Conservation (phyloP, 345 rosid genomes). For the Ceriops zippeliana region DNA sequence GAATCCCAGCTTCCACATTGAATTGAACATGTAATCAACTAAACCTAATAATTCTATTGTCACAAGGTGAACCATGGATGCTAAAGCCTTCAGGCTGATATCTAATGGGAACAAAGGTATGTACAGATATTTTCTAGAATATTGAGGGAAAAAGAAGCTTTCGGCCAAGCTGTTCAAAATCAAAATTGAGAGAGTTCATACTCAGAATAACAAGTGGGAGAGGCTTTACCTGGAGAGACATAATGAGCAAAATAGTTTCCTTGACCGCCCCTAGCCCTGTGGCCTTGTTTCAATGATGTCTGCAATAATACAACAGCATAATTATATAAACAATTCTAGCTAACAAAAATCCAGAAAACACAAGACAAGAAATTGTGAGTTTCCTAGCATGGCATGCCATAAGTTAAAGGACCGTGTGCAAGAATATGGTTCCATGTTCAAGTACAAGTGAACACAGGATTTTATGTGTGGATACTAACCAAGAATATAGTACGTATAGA, state of each 20-base stretch:
- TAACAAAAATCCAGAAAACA: not conserved
- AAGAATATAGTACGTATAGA: not conserved
- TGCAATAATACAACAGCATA: conserved; percentile 26
- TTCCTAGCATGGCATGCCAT: not conserved
- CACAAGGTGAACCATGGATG: too few species aligned
- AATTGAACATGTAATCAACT: too few species aligned
- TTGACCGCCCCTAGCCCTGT: conserved; percentile 43
- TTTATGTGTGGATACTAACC: not conserved
- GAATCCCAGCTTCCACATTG: too few species aligned
- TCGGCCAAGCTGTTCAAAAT: not conserved
- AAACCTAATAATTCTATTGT: too few species aligned
- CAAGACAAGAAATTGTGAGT: not conserved
- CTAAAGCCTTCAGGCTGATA: too few species aligned
- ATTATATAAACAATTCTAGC: not conserved
- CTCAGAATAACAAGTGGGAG: not conserved
- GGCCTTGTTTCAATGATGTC: conserved; percentile 38
- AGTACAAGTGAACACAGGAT: not conserved
- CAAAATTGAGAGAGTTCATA: not conserved
- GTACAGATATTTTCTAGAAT: too few species aligned
- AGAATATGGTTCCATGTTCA: not conserved
- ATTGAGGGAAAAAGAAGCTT: not conserved
- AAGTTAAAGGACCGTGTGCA: not conserved
- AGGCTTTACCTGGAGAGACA: conserved; percentile 37
- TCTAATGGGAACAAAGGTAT: too few species aligned
- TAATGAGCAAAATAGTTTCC: conserved; percentile 46